These are phyloP conservation scores for Pseudozyma tsukubaensis DNA, from an alignment of 1,284 basidiomycete genomes.

Conservation along the genomic window DNA sequence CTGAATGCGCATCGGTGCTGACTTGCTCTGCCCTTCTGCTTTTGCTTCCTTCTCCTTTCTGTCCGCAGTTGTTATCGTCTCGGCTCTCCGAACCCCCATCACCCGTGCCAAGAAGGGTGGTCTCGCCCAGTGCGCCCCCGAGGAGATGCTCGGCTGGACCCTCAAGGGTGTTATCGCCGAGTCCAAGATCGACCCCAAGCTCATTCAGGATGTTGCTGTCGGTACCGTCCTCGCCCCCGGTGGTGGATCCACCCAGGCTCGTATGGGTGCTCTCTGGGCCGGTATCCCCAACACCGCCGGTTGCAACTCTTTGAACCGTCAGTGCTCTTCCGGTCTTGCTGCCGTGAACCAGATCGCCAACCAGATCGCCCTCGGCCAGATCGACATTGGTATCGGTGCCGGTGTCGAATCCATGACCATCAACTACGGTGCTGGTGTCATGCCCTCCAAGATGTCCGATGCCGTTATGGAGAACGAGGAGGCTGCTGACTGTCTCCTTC, in stretches of 20 bases:
- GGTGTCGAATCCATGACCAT: constrained; percentile 95
- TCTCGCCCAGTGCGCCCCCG: constrained; percentile 85
- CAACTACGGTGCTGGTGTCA: constrained; percentile 75
- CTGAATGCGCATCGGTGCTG: constrained; percentile 4
- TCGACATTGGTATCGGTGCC: constrained; percentile 88
- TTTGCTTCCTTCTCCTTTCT: background rate
- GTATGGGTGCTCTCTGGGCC: constrained; percentile 92
- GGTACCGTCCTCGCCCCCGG: constrained; percentile 94
- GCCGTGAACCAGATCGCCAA: constrained; percentile 91
- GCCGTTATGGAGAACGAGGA: constrained; percentile 81
- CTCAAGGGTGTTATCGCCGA: constrained; percentile 67
- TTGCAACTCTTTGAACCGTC: constrained; percentile 88
- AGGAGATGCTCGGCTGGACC: constrained; percentile 84
- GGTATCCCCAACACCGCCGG: constrained; percentile 78
- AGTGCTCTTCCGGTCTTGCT: constrained; percentile 89
- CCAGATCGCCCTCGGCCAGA: constrained; percentile 75
- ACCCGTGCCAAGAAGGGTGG: constrained; percentile 93
- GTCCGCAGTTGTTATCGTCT: constrained; percentile 81
- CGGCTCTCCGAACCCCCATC: constrained; percentile 86
- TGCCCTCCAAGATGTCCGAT: constrained; percentile 82
- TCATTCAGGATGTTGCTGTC: constrained; percentile 81
- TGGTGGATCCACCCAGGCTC: constrained; percentile 87
- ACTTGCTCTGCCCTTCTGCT: background rate
- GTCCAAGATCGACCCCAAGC: constrained; percentile 78
- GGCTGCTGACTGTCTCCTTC: constrained; percentile 90